These are phyloP conservation scores for Chalciporus sphaerocephalus DNA, from an alignment of 768 basidiomycete genomes.

Conservation along the genomic window DNA sequence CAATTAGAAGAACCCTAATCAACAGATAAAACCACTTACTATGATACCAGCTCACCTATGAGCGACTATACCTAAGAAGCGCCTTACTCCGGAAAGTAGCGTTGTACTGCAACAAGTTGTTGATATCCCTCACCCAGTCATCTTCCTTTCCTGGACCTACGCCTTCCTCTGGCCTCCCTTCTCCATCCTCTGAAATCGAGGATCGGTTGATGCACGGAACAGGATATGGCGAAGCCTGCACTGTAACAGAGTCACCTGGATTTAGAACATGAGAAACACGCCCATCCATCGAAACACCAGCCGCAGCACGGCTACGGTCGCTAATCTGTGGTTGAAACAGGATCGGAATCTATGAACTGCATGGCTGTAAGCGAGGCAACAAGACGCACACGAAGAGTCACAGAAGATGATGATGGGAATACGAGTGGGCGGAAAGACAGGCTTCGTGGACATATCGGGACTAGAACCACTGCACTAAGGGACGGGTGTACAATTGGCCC, in stretches of 20 bases:
- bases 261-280: slow-evolving; percentile 76
- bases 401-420: slow-evolving; percentile 75
- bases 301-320: slow-evolving; percentile 77
- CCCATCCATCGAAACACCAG: slow-evolving; percentile 92
- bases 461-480: slow-evolving; percentile 82
- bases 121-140: slow-evolving; percentile 97
- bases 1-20: not conserved
- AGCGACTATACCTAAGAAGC: slow-evolving; percentile 67
- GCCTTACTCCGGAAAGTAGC: slow-evolving; percentile 91
- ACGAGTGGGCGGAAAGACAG: slow-evolving; percentile 89
- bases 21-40: slow-evolving; percentile 8
- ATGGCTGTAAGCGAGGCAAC: not conserved
- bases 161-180: slow-evolving; percentile 51
- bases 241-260: slow-evolving; percentile 81
- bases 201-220: slow-evolving; percentile 92
- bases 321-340: slow-evolving; percentile 55
- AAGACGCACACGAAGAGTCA: slow-evolving; percentile 63
- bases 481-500: slow-evolving; percentile 96
- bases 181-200: slow-evolving; percentile 55
- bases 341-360: slow-evolving; percentile 3
- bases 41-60: slow-evolving; percentile 9
- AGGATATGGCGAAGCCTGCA: slow-evolving; percentile 81
- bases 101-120: slow-evolving; percentile 91
- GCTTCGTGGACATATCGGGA: slow-evolving; percentile 94
- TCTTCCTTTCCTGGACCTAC: slow-evolving; percentile 79